phyloP scores from a whole-genome alignment of 176 grass and related monocot genomes.

The Carex scoparia region DNA sequence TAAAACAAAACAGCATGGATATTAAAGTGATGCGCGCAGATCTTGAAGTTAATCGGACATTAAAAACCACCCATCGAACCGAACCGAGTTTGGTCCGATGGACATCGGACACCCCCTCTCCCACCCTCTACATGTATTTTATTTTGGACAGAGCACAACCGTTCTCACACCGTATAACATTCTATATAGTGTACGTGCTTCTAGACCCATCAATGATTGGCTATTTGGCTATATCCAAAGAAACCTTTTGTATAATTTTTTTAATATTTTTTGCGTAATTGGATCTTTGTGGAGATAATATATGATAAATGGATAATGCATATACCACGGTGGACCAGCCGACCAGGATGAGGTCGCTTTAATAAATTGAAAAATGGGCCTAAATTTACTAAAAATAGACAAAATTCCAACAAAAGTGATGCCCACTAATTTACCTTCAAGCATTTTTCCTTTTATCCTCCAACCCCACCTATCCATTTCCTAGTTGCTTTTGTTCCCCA shows the following conservation, averaged over 20 bases:
- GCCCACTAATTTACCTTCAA: background rate
- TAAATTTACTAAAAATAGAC: background rate
- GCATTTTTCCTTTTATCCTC: background rate
- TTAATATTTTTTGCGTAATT: background rate
- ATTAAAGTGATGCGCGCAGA: no score
- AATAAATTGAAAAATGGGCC: background rate
- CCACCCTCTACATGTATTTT: background rate
- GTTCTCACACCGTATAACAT: background rate
- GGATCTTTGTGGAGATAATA: background rate
- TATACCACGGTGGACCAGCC: background rate
- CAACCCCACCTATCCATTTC: slow-evolving; percentile 5
- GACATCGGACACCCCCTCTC: no score
- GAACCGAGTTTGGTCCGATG: no score
- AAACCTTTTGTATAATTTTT: background rate
- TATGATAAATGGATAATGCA: background rate
- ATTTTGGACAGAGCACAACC: background rate
- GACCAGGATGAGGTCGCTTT: background rate
- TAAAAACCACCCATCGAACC: no score
- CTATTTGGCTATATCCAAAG: background rate
- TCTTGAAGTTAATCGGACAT: no score
- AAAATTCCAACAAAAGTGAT: background rate
- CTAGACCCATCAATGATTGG: background rate
- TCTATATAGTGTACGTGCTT: background rate
- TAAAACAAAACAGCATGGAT: no score
- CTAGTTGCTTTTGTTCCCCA: background rate